Conservation (phyloP, 345 rosid genomes). For the Raphanus raphanistrum region DNA sequence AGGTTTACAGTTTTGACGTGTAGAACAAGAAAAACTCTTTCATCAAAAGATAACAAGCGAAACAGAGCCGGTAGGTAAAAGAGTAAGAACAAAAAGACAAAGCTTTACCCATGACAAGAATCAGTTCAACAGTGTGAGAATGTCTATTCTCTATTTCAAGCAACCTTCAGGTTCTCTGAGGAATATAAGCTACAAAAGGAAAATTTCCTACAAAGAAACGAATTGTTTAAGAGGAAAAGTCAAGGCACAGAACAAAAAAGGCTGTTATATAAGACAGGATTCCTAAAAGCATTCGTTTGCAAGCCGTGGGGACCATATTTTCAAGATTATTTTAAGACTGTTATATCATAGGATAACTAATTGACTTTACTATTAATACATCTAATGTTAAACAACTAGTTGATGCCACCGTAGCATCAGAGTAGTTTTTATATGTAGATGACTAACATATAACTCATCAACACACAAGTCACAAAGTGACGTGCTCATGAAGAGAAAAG, state of each 20-base stretch:
- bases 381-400: no score
- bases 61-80: conserved; percentile 9
- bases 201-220: neutral
- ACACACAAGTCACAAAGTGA: no score
- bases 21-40: neutral
- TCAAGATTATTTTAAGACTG: no score
- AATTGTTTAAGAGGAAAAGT: neutral
- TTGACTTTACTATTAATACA: no score
- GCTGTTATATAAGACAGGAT: neutral
- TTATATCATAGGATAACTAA: no score
- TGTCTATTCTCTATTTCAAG: conserved; percentile 9
- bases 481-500: no score
- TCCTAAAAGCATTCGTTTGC: neutral
- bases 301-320: neutral
- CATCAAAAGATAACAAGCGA: neutral
- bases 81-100: conserved; percentile 17
- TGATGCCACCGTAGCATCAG: no score
- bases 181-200: conserved; percentile 8
- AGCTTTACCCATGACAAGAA: conserved; percentile 15
- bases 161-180: conserved; percentile 23
- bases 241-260: neutral
- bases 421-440: no score
- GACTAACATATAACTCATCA: no score
- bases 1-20: neutral
- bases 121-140: conserved; percentile 15